phyloP scores from a whole-genome alignment of 2,329 filamentous ascomycete species.

The Malbranchea zuffiana region DNA sequence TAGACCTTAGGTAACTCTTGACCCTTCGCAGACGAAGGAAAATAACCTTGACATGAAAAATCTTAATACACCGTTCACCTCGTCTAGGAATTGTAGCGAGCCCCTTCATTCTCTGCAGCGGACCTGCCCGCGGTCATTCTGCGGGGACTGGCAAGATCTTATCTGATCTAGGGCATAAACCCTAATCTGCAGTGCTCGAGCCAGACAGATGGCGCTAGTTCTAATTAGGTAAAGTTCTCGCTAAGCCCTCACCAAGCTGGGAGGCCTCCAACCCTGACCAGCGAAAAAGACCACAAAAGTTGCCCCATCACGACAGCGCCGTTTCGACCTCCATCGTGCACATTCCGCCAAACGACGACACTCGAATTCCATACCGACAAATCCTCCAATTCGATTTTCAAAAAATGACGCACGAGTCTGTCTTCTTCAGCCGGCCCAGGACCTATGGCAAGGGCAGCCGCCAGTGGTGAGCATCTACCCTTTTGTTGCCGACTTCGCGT shows the following conservation, averaged over 20 bases:
- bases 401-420: slow-evolving; percentile 81
- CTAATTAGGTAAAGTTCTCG: slow-evolving; percentile 8
- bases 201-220: slow-evolving; percentile 2
- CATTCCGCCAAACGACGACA: slow-evolving; percentile 1
- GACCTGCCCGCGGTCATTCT: no score
- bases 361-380: neutral
- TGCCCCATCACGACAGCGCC: no score
- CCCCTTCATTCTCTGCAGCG: no score
- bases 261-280: slow-evolving; percentile 1
- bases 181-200: neutral
- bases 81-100: no score
- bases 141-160: no score
- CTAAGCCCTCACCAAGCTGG: slow-evolving; percentile 3
- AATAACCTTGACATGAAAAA: slow-evolving; percentile 1
- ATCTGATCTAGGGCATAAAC: slow-evolving; percentile 9
- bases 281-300: neutral
- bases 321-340: neutral
- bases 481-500: slow-evolving; percentile 13
- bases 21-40: slow-evolving; percentile 1
- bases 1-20: neutral
- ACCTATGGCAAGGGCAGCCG: slow-evolving; percentile 95
- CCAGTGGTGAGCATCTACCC: slow-evolving; percentile 60
- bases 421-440: slow-evolving; percentile 98
- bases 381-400: slow-evolving; percentile 1
- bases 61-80: no score